Percentiles rank a stretch among this genome's conserved stretches.
These are phyloP conservation scores for Amanita rimosa DNA, from an alignment of 768 basidiomycete species.

Conservation along the genomic window DNA sequence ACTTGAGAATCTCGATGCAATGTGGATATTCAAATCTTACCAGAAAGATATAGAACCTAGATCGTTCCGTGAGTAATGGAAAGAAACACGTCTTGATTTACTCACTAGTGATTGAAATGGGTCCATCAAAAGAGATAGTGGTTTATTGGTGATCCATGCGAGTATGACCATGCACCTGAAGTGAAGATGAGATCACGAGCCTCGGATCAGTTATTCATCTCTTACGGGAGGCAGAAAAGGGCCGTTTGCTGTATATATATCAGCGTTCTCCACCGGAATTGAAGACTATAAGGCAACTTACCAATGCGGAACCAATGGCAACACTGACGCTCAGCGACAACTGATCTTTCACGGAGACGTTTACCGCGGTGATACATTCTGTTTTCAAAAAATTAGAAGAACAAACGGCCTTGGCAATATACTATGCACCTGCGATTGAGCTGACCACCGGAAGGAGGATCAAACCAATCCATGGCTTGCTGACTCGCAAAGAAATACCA, in stretches of 20 bases:
- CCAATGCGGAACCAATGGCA: constrained; percentile 70
- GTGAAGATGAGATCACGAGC: neutral
- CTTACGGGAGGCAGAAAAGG: constrained; percentile 35
- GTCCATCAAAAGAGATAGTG: constrained; percentile 75
- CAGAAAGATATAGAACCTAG: constrained; percentile 37
- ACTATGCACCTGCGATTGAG: constrained; percentile 52
- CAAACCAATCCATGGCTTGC: constrained; percentile 82
- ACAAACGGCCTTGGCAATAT: neutral
- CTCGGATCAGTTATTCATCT: constrained; percentile 1
- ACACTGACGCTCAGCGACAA: constrained; percentile 77
- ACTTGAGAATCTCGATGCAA: neutral
- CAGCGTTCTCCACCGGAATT: neutral
- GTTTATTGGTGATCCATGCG: constrained; percentile 74
- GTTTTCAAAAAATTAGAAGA: constrained; percentile 7
- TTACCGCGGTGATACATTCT: constrained; percentile 87
- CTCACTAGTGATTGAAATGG: constrained; percentile 63
- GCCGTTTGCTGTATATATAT: constrained; percentile 43
- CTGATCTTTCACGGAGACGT: constrained; percentile 79
- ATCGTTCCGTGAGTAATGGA: neutral
- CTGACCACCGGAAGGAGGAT: constrained; percentile 82
- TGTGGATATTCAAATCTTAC: constrained; percentile 14
- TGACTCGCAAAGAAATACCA: constrained; percentile 57
- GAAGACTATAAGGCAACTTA: constrained; percentile 21
- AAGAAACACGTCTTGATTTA: constrained; percentile 10
- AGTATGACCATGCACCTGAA: constrained; percentile 64